Evolutionary conservation across 2,329 filamentous ascomycete species (phyloP).

Genomic region (Sporothrix dimorphospora): DNA sequence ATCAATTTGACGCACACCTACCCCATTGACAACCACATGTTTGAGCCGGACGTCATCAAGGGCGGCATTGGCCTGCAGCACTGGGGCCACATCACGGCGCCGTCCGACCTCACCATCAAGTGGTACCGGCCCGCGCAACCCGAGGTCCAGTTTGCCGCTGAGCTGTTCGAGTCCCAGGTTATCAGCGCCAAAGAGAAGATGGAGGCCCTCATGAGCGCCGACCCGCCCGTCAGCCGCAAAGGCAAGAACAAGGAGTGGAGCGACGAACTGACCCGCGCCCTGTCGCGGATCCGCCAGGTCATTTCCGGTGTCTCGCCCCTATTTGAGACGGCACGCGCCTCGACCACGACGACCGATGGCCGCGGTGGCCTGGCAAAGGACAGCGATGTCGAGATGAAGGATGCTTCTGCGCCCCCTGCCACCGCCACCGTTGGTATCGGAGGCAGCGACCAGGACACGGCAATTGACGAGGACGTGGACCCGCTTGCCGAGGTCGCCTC

Average conservation of each 20-base stretch:
- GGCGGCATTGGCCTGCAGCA: constrained; percentile 74
- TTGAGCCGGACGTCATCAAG: constrained; percentile 74
- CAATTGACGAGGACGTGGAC: constrained; percentile 55
- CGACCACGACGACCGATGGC: constrained; percentile 47
- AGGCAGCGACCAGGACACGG: constrained; percentile 52
- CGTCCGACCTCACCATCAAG: constrained; percentile 76
- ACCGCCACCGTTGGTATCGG: constrained; percentile 54
- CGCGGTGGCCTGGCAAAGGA: constrained; percentile 42
- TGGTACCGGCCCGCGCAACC: constrained; percentile 85
- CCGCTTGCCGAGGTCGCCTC: constrained; percentile 67
- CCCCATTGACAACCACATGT: constrained; percentile 84
- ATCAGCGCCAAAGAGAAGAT: constrained; percentile 75
- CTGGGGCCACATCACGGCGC: constrained; percentile 80
- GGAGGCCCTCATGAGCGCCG: constrained; percentile 76
- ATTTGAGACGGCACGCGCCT: constrained; percentile 78
- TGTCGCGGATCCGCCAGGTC: constrained; percentile 85
- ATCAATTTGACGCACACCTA: constrained; percentile 95
- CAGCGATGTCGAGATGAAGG: not conserved
- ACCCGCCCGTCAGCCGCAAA: constrained; percentile 81
- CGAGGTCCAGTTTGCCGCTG: constrained; percentile 86
- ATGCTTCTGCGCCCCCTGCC: not conserved
- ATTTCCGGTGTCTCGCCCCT: constrained; percentile 87
- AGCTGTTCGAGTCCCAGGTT: constrained; percentile 84
- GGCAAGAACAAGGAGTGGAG: constrained; percentile 99
- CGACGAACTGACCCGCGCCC: constrained; percentile 88